These are phyloP conservation scores for Penicillium sp. DNA, from an alignment of 2,329 filamentous ascomycete species.

Conservation along the genomic window DNA sequence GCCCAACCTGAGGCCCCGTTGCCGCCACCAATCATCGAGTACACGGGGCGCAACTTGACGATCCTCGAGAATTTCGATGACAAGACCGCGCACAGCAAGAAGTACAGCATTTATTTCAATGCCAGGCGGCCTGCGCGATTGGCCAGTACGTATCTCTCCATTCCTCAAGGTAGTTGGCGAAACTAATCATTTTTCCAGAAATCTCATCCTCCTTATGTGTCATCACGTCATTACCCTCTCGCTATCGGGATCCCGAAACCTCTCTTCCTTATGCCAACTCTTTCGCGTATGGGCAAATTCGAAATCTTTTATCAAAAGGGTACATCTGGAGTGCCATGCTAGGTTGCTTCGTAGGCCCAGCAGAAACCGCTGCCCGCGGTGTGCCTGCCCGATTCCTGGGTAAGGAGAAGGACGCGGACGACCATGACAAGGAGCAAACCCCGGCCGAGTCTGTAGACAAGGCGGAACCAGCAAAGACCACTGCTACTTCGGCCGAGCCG, in stretches of 20 bases:
- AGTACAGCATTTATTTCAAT: constrained; percentile 59
- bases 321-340: constrained; percentile 81
- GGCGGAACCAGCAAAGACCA: neutral
- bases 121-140: constrained; percentile 49
- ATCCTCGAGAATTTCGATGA: constrained; percentile 60
- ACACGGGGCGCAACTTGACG: constrained; percentile 58
- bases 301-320: constrained; percentile 68
- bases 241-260: constrained; percentile 81
- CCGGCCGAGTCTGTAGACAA: neutral
- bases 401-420: constrained; percentile 7
- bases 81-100: constrained; percentile 54
- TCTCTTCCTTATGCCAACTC: constrained; percentile 78
- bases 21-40: constrained; percentile 44
- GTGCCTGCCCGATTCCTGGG: constrained; percentile 74
- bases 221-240: constrained; percentile 78
- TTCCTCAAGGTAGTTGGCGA: neutral
- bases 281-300: constrained; percentile 76
- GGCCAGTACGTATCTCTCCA: constrained; percentile 43
- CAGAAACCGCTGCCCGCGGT: constrained; percentile 62
- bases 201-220: constrained; percentile 63
- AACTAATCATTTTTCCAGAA: constrained; percentile 32
- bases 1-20: constrained; percentile 27
- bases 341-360: constrained; percentile 77
- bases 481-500: constrained; percentile 7
- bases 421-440: neutral